Evolutionary conservation across 1,139 yeast genomes (phyloP), one percentile per base, ranked within the genome.

Genomic region (Blastobotrys serpentis): DNA sequence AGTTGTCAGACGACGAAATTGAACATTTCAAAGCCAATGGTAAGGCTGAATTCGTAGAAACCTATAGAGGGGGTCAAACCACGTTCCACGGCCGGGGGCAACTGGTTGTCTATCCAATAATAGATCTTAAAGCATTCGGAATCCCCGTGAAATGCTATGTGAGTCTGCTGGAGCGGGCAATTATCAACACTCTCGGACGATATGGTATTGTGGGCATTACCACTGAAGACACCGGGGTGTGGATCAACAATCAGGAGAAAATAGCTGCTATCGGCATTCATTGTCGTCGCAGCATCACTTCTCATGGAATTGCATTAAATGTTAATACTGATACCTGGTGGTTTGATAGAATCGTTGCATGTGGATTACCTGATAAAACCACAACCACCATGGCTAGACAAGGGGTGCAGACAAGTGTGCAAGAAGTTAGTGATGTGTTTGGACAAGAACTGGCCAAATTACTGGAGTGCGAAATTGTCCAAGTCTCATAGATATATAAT

Each of bases 61-160:
- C 94, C 0, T 82, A 81, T 52, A 74, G 99, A 52, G 99, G 99
- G n/a, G 99, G 99, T 0, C 95, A 92, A 64, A 81, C 92, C 0
- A 92, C 98, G 0, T 94, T 88, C 76, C 99, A 94, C 69, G 98
- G 98, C 0, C 84, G 90, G 2, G 98, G 98, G 0, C 99, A 94
- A 66, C 66, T 89, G 41, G 96, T 90, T 2, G 82, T 88, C 2
- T 94, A 90, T 62, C 82, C 94, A 14, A 76, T 94, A 2, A 53
- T 94, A 40, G 97, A 92, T 64, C 71, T 92, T 48, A 75, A 77
- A 53, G 74, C 78, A 41, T 85, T 86, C 59, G 57, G 58, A 44
- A 70, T 89, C 39, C 76, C 86, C 0, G 84, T 89, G 0, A 77
- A 82, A 57, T 87, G 95, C 65, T 86, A 81, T 62, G 92, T 94